Base-by-base conservation (phyloP, 2,329 filamentous ascomycete genomes). In the Eurotiales sp. region DNA sequence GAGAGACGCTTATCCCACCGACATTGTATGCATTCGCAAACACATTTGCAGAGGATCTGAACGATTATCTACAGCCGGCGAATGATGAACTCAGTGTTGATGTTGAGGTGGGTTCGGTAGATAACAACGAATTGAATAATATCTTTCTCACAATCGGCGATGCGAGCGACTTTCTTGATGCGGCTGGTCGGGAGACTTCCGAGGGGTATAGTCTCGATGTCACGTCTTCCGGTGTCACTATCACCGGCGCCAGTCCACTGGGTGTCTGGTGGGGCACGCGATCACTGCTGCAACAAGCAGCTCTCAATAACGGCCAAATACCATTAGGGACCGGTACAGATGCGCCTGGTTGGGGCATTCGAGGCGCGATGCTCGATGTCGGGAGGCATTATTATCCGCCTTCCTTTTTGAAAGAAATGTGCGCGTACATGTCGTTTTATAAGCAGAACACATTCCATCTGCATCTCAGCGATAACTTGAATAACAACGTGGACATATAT, bases 391-490 rank as follows among this genome's bases (percentile, higher is more conserved):
- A 72, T 53, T 81, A 81, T 54, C 75, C 78, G 2, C 65, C 72
- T 3, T 69, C 75, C 30, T 82, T 81, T 52, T 55, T 82, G 17
- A 63, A 70, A 21, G 78, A 81, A 23, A 67, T 82, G 60, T 82
- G 79, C 61, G 69, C 74, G 3, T 82, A 80, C 59, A 72, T 80
- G 57, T 80, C 77, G 43, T 81, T 77, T 61, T 82, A 78, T 67
- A 82, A 82, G 58, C 77, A 81, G 53, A 82, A 81, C 56, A 72
- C 70, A 0, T 76, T 82, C 50, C 79, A 82, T 43, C 50, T 81
- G 3, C 79, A 82, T 58, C 66, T 82, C 2, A 78, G 75, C 53
- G 79, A 82, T 57, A 81, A 80, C 55, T 64, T 79, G 3, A 73
- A 74, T 59, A 70, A 75, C 48, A 77, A 77, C 49, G 64, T 70